These are phyloP conservation scores for Xerocomus cyaneibrunnescens DNA, from an alignment of 1,284 basidiomycete species.

Conservation along the genomic window DNA sequence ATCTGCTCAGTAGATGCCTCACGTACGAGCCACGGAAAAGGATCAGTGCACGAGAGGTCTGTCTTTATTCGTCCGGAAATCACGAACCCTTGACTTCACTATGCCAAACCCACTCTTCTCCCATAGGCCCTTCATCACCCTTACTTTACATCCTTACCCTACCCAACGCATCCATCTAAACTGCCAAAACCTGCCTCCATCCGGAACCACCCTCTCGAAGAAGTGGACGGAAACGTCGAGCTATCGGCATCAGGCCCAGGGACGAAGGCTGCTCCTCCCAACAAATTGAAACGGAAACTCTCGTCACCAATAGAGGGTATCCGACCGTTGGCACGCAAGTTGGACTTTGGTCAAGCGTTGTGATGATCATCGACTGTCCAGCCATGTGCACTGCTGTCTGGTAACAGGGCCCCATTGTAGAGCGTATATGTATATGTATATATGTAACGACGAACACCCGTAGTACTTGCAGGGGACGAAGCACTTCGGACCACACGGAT, in stretches of 20 bases:
- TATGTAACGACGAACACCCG: conserved; percentile 5
- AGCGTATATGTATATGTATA: conserved; percentile 7
- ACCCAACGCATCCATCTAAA: conserved; percentile 79
- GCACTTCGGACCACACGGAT: no score
- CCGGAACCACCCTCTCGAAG: conserved; percentile 60
- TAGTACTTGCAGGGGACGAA: not conserved
- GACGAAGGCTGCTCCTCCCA: conserved; percentile 40
- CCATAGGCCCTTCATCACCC: conserved; percentile 69
- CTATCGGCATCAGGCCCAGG: conserved; percentile 36
- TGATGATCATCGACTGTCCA: conserved; percentile 4
- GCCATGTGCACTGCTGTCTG: no score
- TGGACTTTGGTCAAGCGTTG: conserved; percentile 43
- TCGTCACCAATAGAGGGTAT: conserved; percentile 39
- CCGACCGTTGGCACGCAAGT: conserved; percentile 45
- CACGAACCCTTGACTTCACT: not conserved
- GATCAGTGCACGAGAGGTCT: conserved; percentile 76
- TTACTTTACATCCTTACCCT: conserved; percentile 77
- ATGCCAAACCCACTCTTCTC: conserved; percentile 4
- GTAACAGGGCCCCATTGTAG: not conserved
- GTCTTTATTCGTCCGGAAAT: conserved; percentile 5
- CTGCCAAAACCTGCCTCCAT: conserved; percentile 69
- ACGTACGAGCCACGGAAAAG: conserved; percentile 86
- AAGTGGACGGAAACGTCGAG: conserved; percentile 70
- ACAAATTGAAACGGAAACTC: conserved; percentile 51
- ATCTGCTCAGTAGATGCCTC: conserved; percentile 78